Conservation (phyloP, 1,284 basidiomycete genomes). For the Leccinum fuscescens region DNA sequence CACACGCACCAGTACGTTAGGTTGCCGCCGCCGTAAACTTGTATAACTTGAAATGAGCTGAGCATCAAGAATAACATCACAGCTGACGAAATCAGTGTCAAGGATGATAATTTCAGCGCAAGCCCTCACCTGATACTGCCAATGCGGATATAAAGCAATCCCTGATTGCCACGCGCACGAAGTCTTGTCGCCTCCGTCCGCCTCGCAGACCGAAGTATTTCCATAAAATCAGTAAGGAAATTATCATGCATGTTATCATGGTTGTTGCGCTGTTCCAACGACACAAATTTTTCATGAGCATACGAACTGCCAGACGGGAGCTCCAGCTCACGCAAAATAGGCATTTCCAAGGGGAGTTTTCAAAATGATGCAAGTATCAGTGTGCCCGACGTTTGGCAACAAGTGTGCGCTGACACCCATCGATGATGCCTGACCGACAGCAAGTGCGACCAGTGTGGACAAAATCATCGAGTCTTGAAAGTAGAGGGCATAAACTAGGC, state of each 20-base stretch:
- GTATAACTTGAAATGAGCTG: slow-evolving; percentile 14
- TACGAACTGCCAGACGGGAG: too few species aligned
- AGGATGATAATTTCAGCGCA: not conserved
- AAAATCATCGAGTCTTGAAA: slow-evolving; percentile 6
- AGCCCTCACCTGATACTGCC: slow-evolving; percentile 11
- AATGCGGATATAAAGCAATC: slow-evolving; percentile 12
- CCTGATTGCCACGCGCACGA: slow-evolving; percentile 14
- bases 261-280: slow-evolving; percentile 15
- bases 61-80: slow-evolving; percentile 25
- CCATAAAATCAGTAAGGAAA: slow-evolving; percentile 24
- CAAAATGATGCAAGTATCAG: slow-evolving; percentile 18
- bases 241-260: slow-evolving; percentile 9
- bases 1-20: slow-evolving; percentile 19
- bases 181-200: slow-evolving; percentile 2
- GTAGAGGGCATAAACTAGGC: slow-evolving; percentile 16
- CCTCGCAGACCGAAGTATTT: slow-evolving; percentile 13
- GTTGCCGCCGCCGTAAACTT: slow-evolving; percentile 14
- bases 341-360: slow-evolving; percentile 14
- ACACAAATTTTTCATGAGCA: slow-evolving; percentile 1
- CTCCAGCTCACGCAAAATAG: slow-evolving; percentile 18
- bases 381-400: slow-evolving; percentile 11
- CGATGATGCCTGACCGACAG: slow-evolving; percentile 14
- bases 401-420: slow-evolving; percentile 20
- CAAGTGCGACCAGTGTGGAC: slow-evolving; percentile 6
- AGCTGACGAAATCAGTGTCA: slow-evolving; percentile 8